Base-by-base conservation (phyloP, 768 basidiomycete genomes). In the Auriculariales sp. region DNA sequence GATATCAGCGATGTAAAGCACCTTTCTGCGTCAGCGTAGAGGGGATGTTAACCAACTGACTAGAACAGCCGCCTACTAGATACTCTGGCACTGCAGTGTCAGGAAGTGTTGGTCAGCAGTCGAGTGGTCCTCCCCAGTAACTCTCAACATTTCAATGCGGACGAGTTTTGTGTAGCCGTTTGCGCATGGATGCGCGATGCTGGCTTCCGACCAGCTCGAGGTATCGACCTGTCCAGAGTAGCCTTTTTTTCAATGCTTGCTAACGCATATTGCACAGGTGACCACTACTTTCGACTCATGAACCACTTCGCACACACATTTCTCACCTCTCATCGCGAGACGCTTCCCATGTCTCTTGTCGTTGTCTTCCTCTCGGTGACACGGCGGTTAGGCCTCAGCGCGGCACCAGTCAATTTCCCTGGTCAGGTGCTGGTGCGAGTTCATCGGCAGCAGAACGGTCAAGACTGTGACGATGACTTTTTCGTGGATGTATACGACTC, bases 301-400 rank as follows among this genome's bases (percentile, higher is more conserved):
- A 74, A 77, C 52, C 71, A 73, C 44, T 80, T 79, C 53, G 79
- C 81, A 15, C 79, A 81, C 54, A 58, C 64, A 49, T 78, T 80
- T 56, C 67, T 83, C 19, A 66, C 64, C 1, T 67, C 68, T 1
- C 62, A 72, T 55, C 75, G 68, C 50, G 60, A 61, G 22, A 72
- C 77, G 0, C 69, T 82, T 36, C 79, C 80, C 0, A 72, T 83
- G 45, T 77, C 77, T 10, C 64, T 82, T 35, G 72, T 73, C 32
- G 77, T 75, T 60, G 57, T 79, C 22, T 83, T 79, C 52, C 69
- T 75, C 11, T 69, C 71, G 15, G 61, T 83, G 36, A 70, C 71
- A 15, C 67, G 69, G 14, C 68, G 75, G 29, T 58, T 81, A 0
- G 75, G 71, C 24, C 64, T 82, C 15, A 53, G 58, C 6, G 77